These are phyloP conservation scores for Manihot esculenta DNA, from an alignment of 441 rosid species.

Conservation along the genomic window DNA sequence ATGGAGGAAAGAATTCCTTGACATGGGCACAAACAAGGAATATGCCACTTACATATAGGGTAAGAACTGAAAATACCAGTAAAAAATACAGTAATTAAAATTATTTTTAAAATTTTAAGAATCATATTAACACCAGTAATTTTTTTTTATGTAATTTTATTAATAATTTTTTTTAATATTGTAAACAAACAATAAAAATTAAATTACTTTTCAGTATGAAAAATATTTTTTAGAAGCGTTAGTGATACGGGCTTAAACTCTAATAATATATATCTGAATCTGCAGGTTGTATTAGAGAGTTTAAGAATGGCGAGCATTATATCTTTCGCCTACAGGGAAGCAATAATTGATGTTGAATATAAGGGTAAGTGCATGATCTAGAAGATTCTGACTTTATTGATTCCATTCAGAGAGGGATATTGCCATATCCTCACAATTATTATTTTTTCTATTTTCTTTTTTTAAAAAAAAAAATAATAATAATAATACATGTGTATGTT, in stretches of 20 bases:
- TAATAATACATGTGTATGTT: not conserved
- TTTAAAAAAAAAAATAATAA: not conserved
- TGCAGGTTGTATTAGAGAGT: slow-evolving; percentile 77
- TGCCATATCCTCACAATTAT: not conserved
- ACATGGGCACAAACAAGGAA: slow-evolving; percentile 78
- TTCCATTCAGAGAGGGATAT: not conserved
- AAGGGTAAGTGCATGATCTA: slow-evolving; percentile 48
- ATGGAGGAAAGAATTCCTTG: slow-evolving; percentile 44
- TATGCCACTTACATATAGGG: slow-evolving; percentile 75
- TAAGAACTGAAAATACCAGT: slow-evolving; percentile 18
- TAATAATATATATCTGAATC: not conserved
- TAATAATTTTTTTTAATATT: too few relatives aligned
- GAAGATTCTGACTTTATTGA: slow-evolving; percentile 18
- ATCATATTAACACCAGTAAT: too few relatives aligned
- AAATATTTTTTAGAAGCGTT: too few relatives aligned
- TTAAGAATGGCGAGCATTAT: slow-evolving; percentile 92
- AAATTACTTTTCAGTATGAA: too few relatives aligned
- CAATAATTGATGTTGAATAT: slow-evolving; percentile 85
- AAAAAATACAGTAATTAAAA: too few relatives aligned
- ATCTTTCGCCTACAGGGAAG: slow-evolving; percentile 94
- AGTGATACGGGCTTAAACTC: too few relatives aligned
- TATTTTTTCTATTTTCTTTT: not conserved
- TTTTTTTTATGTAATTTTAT: too few relatives aligned
- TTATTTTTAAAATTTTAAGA: too few relatives aligned
- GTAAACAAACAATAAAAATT: too few relatives aligned